phyloP scores from a whole-genome alignment of 441 rosid genomes.

The Kokia cookei region DNA sequence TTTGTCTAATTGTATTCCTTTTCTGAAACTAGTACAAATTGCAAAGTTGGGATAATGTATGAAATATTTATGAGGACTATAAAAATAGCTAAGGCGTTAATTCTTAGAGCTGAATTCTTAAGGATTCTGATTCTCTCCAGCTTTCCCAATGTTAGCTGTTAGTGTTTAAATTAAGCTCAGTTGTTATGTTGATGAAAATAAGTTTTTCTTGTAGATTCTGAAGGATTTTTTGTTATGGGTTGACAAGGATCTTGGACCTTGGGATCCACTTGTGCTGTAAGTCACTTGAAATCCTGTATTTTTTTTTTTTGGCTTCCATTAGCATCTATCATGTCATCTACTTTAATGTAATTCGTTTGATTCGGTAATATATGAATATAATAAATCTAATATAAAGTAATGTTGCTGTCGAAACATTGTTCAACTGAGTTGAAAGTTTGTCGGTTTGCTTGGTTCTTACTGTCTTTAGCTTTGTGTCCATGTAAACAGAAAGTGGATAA shows the following conservation, averaged over 20 bases:
- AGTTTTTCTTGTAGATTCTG: constrained; percentile 51
- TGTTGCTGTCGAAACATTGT: not conserved
- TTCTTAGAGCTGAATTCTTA: not conserved
- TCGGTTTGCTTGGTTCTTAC: not conserved
- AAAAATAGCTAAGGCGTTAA: not conserved
- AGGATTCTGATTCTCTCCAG: not conserved
- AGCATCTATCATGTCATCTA: not conserved
- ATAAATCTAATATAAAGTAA: not conserved
- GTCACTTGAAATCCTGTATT: constrained; percentile 19
- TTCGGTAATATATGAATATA: not conserved
- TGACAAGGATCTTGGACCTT: constrained; percentile 87
- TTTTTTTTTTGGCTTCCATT: not conserved
- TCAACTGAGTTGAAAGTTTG: not conserved
- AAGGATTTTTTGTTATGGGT: constrained; percentile 96
- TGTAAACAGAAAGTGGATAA: not conserved
- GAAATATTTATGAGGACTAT: not conserved
- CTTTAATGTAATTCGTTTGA: not conserved
- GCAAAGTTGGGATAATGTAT: not conserved
- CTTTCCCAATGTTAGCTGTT: not conserved
- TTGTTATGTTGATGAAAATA: constrained; percentile 10
- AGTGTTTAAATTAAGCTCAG: not conserved
- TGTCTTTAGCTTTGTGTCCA: not conserved
- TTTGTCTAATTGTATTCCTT: not conserved
- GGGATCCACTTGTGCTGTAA: constrained; percentile 96
- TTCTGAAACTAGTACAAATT: not conserved